Base-by-base conservation (phyloP, 179 eudicot genomes). In the Spinacia oleracea region DNA sequence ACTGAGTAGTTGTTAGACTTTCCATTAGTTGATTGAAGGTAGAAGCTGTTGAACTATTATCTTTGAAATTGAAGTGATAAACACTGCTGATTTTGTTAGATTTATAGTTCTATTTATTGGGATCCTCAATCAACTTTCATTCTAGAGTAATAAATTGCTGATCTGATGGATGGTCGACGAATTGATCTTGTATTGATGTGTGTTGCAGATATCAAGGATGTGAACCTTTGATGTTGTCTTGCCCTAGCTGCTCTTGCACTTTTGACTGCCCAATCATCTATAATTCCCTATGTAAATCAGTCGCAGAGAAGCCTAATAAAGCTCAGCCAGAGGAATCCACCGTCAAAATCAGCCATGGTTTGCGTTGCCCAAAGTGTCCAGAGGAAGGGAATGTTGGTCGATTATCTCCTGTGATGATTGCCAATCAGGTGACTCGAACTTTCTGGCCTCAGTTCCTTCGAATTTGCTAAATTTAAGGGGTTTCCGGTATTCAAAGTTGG, bases 171-270 rank as follows among this genome's bases (percentile, higher is more conserved):
- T 56, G 35, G 46, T 46, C 63, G 34, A 32, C 31, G 50, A 43
- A 9, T 72, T 38, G 34, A 48, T 32, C 59, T 56, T 48, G 15
- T 83, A 70, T 50, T 45, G 53, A 45, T 82, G 45, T 65, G 81
- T 70, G 78, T 69, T 86, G 89, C 96, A 96, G 99, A 80, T 96
- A 90, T 80, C 88, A 84, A 67, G 96, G 92, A 29, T 96, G 99
- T 82, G 87, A 93, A 83, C 91, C 98, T 35, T 85, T 96, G 80
- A 55, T 73, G 51, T 84, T 96, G 77, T 85, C 91, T 56, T 96
- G 98, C 80, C 92, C 97, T 21, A 86, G 91, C 84, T 93, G 99
- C 89, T 96, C 89, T 16, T 71, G 82, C 81, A 69, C 88, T 77
- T 89, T 92, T 76, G 92, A 93, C 38, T 93, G 97, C 78, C 90